A percentile compares a stretch with the other conserved stretches of the same genome.
These are phyloP conservation scores for Dothideomycetidae sp. DNA, from an alignment of 2,329 filamentous ascomycete genomes.

Conservation along the genomic window DNA sequence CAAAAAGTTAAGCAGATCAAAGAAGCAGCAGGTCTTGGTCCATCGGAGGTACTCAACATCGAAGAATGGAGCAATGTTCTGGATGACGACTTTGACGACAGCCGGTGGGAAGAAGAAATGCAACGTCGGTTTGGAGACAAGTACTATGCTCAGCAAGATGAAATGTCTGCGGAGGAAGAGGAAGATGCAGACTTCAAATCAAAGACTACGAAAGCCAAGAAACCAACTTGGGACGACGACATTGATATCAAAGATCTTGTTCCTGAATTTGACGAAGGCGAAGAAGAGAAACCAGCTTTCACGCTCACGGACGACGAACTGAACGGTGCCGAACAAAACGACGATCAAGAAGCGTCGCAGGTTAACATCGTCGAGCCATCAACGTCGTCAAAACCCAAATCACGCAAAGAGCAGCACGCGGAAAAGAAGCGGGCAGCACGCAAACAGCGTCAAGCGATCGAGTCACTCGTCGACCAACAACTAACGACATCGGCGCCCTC, in stretches of 20 bases:
- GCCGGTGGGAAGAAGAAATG: conserved; percentile 87
- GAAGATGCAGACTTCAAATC: conserved; percentile 27
- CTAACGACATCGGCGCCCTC: conserved; percentile 53
- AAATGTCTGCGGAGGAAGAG: conserved; percentile 19
- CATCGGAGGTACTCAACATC: conserved; percentile 47
- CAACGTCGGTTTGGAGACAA: conserved; percentile 71
- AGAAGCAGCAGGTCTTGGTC: conserved; percentile 67
- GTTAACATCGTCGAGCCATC: conserved; percentile 28
- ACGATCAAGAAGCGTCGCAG: conserved; percentile 31
- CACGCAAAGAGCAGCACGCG: conserved; percentile 35
- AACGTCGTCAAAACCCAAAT: conserved; percentile 18
- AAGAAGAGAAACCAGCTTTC: conserved; percentile 36
- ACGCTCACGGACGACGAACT: conserved; percentile 42
- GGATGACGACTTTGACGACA: conserved; percentile 77
- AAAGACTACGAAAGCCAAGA: conserved; percentile 56
- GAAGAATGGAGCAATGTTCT: conserved; percentile 76
- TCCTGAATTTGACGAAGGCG: conserved; percentile 66
- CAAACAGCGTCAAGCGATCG: conserved; percentile 68
- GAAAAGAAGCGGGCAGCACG: conserved; percentile 59
- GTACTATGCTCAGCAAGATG: conserved; percentile 65
- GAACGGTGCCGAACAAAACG: conserved; percentile 25
- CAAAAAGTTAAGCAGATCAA: conserved; percentile 78
- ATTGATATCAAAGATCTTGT: conserved; percentile 92
- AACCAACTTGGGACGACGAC: conserved; percentile 89
- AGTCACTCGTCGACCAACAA: conserved; percentile 70